Evolutionary conservation across 2,329 filamentous ascomycete genomes (phyloP).

Genomic region (Ascosphaera apis): DNA sequence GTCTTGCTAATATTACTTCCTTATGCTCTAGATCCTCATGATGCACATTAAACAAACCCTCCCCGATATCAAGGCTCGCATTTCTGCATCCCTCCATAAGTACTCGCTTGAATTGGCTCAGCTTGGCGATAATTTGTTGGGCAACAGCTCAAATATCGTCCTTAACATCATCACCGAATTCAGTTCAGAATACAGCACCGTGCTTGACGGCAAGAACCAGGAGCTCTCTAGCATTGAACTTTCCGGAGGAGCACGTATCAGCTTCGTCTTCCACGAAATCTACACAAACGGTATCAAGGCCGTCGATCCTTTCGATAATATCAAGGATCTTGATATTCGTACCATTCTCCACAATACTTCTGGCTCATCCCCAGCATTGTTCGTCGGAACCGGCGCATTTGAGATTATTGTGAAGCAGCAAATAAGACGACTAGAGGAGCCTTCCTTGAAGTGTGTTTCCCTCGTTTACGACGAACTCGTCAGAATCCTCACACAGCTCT

Average conservation of each 20-base stretch:
- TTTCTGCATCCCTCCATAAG: slow-evolving; percentile 80
- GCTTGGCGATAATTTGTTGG: slow-evolving; percentile 81
- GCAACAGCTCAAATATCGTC: slow-evolving; percentile 88
- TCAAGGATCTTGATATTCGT: slow-evolving; percentile 94
- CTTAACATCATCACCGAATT: slow-evolving; percentile 99
- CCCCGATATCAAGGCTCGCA: slow-evolving; percentile 93
- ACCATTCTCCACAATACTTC: slow-evolving; percentile 97
- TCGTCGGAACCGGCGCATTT: slow-evolving; percentile 95
- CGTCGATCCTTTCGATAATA: slow-evolving; percentile 87
- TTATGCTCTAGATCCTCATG: slow-evolving; percentile 53
- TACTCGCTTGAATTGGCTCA: slow-evolving; percentile 61
- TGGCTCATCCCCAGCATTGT: slow-evolving; percentile 87
- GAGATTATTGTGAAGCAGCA: slow-evolving; percentile 97
- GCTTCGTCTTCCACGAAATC: slow-evolving; percentile 96
- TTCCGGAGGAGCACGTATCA: slow-evolving; percentile 92
- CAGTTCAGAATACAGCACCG: slow-evolving; percentile 88
- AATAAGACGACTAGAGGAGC: slow-evolving; percentile 88
- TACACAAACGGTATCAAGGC: slow-evolving; percentile 97
- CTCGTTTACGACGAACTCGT: slow-evolving; percentile 95
- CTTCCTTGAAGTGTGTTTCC: slow-evolving; percentile 90
- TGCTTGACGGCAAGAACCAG: slow-evolving; percentile 88
- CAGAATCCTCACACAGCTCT: slow-evolving; percentile 73
- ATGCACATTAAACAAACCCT: slow-evolving; percentile 99
- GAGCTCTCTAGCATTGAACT: slow-evolving; percentile 87
- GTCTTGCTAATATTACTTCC: neutral